Base-by-base conservation (phyloP, 352 stramenopile species). In the Phytophthora nicotianae region DNA sequence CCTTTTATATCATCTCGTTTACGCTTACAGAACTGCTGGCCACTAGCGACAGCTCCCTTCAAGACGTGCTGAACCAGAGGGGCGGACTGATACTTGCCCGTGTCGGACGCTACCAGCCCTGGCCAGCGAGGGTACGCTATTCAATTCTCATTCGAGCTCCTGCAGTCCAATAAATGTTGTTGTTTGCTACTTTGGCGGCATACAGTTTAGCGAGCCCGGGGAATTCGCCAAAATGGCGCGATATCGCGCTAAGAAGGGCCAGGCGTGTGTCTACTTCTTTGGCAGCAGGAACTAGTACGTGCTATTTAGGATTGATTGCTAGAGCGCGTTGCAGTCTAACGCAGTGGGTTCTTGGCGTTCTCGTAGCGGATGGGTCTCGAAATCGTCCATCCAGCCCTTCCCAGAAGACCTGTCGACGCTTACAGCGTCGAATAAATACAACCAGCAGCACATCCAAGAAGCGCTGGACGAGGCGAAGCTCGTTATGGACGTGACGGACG, bases 211-310 rank as follows among this genome's bases (percentile, higher is more conserved):
- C 56, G 86, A 95, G 32, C 81, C 83, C 6, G 86, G 86, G 3
- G 86, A 95, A 54, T 95, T 88, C 52, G 78, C 77, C 46, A 92
- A 93, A 49, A 91, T 93, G 83, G 75, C 77, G 24, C 72, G 79
- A 20, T 79, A 93, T 73, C 83, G 86, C 19, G 71, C 66, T 20
- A 93, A 92, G 60, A 89, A 89, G 48, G 82, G 80, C 8, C 81
- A 91, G 60, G 68, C 83, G 1, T 95, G 86, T 26, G 86, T 95
- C 26, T 95, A 93, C 48, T 95, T 95, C 62, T 95, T 93, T 41
- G 86, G 86, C 33, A 90, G 83, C 17, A 79, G 84, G 20, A 95
- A 95, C 69, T 95, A 93, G 86, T 95, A 81, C 68, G 84, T 88
- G 3, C 0, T 32, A 7, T 32, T 8, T 8, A 40, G 11, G 5